These are phyloP conservation scores for Gynochthodes officinalis DNA, from an alignment of 257 asterid species.

Conservation along the genomic window DNA sequence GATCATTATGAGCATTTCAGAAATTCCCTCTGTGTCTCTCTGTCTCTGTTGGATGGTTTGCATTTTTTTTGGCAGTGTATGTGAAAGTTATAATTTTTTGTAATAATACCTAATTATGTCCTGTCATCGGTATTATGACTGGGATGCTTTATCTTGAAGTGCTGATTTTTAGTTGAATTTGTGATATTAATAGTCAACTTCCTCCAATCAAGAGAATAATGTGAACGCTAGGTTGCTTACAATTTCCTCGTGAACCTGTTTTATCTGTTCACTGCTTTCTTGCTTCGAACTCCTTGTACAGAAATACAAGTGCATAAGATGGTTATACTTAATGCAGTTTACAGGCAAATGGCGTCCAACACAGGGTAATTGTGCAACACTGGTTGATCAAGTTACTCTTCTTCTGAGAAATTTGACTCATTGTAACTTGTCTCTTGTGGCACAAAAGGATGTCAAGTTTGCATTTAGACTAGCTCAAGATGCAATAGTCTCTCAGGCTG, in stretches of 20 bases:
- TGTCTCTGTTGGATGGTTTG: no score
- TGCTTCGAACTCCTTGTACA: neutral
- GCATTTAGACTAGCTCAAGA: conserved; percentile 42
- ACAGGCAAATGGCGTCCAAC: conserved; percentile 26
- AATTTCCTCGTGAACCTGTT: neutral
- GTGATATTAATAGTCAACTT: no score
- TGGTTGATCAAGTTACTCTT: conserved; percentile 35
- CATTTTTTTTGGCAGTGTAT: no score
- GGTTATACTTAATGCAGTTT: conserved; percentile 35
- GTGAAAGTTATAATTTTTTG: no score
- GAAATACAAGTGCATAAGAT: neutral
- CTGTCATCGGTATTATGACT: no score
- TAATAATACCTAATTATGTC: no score
- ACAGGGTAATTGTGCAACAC: conserved; percentile 21
- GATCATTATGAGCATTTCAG: no score
- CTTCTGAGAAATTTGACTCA: conserved; percentile 33
- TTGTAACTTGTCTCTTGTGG: conserved; percentile 24
- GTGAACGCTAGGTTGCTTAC: no score
- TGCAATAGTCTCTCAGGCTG: conserved; percentile 32
- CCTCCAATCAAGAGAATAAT: no score
- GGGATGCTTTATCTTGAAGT: no score
- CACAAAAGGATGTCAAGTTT: conserved; percentile 27
- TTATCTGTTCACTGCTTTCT: neutral
- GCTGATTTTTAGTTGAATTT: no score
- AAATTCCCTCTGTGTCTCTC: no score